A percentile compares a stretch with the other conserved stretches of the same genome.
Evolutionary conservation across 148 eudicot species (phyloP).

Genomic region (Beta vulgaris): DNA sequence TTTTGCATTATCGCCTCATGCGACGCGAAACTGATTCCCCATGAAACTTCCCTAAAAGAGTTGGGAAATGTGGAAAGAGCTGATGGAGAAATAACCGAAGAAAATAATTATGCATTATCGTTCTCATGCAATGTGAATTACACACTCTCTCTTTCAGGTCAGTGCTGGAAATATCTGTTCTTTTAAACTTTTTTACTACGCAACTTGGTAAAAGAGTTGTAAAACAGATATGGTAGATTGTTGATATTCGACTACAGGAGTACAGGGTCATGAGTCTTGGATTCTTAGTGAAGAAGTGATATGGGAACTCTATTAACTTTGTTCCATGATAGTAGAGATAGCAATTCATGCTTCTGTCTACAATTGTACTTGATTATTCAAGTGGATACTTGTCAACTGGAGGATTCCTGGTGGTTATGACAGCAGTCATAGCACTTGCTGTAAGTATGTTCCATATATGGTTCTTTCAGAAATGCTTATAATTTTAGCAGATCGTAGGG

Average conservation of each 20-base stretch:
- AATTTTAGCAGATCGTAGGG: background rate
- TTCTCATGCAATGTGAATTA: background rate
- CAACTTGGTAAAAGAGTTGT: background rate
- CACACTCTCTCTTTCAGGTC: background rate
- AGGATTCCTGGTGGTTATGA: background rate
- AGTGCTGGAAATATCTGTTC: conserved; percentile 1
- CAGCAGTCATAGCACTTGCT: conserved; percentile 5
- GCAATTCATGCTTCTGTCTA: background rate
- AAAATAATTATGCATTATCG: background rate
- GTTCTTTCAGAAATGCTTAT: background rate
- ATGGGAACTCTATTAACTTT: background rate
- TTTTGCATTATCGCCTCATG: background rate
- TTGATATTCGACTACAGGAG: background rate
- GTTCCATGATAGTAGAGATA: background rate
- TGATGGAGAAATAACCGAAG: background rate
- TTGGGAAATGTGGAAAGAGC: background rate
- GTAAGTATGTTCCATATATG: conserved; percentile 3
- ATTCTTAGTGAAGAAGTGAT: background rate
- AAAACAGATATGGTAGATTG: background rate
- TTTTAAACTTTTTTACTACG: conserved; percentile 2
- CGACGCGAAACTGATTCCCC: background rate
- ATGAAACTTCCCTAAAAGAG: background rate
- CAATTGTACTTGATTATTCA: background rate
- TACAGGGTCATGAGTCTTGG: background rate
- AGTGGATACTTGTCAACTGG: background rate